Base-by-base conservation (phyloP, 208 protist species). In the Phytomonas sp. region DNA sequence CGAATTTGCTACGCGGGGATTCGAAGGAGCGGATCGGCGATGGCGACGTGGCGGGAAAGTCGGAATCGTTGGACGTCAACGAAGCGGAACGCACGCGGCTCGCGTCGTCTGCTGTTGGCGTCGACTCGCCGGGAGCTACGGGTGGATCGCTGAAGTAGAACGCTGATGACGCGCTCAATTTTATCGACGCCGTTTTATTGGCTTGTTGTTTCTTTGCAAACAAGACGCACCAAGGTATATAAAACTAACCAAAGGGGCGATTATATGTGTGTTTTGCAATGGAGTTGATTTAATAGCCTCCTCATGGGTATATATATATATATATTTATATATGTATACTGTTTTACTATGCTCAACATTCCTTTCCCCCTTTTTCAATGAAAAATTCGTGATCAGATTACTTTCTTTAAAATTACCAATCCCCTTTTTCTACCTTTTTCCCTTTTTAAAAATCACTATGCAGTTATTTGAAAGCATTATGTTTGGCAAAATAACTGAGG, bases 241-340 rank as follows among this genome's bases (percentile, higher is more conserved):
- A n/a, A n/a, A n/a, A n/a, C n/a, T n/a, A n/a, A n/a, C n/a, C n/a
- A n/a, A n/a, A n/a, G n/a, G n/a, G n/a, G n/a, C n/a, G n/a, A n/a
- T n/a, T n/a, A n/a, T n/a, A n/a, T n/a, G n/a, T n/a, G n/a, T n/a
- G n/a, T n/a, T n/a, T n/a, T n/a, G n/a, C n/a, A n/a, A n/a, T n/a
- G n/a, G n/a, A n/a, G n/a, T n/a, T n/a, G n/a, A n/a, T n/a, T n/a
- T n/a, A n/a, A n/a, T n/a, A n/a, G n/a, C n/a, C n/a, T n/a, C n/a
- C n/a, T n/a, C n/a, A n/a, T n/a, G n/a, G n/a, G n/a, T n/a, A 60
- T 60, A 60, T 60, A 28, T 60, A 60, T n/a, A 60, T 60, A n/a
- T 60, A 60, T 60, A 60, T 60, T 60, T 60, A 60, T 60, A 60
- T 60, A 60, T 60, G 23, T 60, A 60, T 60, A 60, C 26, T n/a